Evolutionary conservation across 2,329 filamentous ascomycete species (phyloP).

Genomic region (Monilinia fructicola): DNA sequence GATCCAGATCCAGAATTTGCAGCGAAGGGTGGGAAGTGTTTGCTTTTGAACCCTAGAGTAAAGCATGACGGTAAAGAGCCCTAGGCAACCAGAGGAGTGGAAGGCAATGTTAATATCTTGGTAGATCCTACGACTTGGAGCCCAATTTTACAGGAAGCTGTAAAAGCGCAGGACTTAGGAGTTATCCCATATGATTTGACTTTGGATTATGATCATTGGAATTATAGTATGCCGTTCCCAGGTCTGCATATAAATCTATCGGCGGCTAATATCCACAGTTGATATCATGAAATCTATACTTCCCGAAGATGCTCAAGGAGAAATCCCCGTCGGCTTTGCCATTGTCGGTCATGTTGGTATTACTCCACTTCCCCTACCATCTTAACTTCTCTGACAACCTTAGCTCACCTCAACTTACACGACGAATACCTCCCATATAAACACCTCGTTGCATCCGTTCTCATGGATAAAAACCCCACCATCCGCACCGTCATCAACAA

Average conservation of each 20-base stretch:
- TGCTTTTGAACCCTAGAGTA: slow-evolving; percentile 59
- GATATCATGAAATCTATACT: slow-evolving; percentile 83
- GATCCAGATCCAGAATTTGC: slow-evolving; percentile 60
- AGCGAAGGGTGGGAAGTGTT: slow-evolving; percentile 58
- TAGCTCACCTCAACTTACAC: slow-evolving; percentile 87
- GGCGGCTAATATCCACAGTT: slow-evolving; percentile 26
- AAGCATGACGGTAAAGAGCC: slow-evolving; percentile 48
- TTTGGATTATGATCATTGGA: slow-evolving; percentile 85
- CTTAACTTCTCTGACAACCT: not conserved
- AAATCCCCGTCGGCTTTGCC: slow-evolving; percentile 83
- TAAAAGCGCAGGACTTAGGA: slow-evolving; percentile 65
- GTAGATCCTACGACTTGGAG: slow-evolving; percentile 78
- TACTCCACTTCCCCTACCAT: slow-evolving; percentile 31
- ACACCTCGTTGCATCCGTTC: slow-evolving; percentile 76
- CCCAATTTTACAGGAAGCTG: slow-evolving; percentile 63
- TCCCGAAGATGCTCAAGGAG: slow-evolving; percentile 74
- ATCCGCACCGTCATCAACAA: slow-evolving; percentile 96
- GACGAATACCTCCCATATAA: slow-evolving; percentile 84
- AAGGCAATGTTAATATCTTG: slow-evolving; percentile 4
- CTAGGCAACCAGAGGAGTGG: slow-evolving; percentile 1
- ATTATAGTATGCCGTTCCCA: slow-evolving; percentile 61
- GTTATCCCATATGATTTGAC: slow-evolving; percentile 73
- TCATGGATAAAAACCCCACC: slow-evolving; percentile 83
- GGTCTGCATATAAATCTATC: not conserved
- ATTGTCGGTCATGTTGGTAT: slow-evolving; percentile 82